These are phyloP conservation scores for Camellia sinensis DNA, from an alignment of 148 eudicot species.

Conservation along the genomic window DNA sequence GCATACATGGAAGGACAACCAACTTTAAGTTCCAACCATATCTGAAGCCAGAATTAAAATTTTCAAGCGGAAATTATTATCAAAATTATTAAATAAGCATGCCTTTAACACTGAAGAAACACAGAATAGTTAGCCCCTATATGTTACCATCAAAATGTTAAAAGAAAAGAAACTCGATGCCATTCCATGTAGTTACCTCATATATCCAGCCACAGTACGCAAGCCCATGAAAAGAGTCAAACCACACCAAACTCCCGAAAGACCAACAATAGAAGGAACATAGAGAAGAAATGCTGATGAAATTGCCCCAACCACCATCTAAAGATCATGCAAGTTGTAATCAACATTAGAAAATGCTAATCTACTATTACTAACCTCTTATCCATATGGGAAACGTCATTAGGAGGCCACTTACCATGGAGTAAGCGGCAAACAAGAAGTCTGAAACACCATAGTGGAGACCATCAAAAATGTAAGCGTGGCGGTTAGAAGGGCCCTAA, in stretches of 20 bases:
- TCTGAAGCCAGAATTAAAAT: not conserved
- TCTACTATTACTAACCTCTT: too few species aligned
- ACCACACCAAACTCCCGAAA: not conserved
- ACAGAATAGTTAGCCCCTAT: not conserved
- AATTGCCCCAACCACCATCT: constrained; percentile 10
- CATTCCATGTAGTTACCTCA: not conserved
- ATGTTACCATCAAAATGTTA: not conserved
- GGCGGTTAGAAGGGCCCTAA: too few species aligned
- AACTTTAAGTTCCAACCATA: too few species aligned
- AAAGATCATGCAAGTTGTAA: not conserved
- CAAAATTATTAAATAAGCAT: not conserved
- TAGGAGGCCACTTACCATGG: constrained; percentile 53
- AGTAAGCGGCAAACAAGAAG: constrained; percentile 69
- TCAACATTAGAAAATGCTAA: not conserved
- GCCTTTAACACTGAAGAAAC: not conserved
- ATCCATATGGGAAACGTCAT: too few species aligned
- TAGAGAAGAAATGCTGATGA: constrained; percentile 12
- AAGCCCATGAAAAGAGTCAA: constrained; percentile 12
- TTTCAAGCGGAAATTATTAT: not conserved
- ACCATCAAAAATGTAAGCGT: too few species aligned
- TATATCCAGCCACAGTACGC: constrained; percentile 9
- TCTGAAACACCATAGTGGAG: constrained; percentile 87
- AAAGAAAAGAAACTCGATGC: not conserved
- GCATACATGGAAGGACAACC: too few species aligned
- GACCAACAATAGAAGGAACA: constrained; percentile 4